Percentiles rank a stretch among this genome's conserved stretches.
Conservation (phyloP, 176 grass and related monocot species). For the Bromus sterilis region DNA sequence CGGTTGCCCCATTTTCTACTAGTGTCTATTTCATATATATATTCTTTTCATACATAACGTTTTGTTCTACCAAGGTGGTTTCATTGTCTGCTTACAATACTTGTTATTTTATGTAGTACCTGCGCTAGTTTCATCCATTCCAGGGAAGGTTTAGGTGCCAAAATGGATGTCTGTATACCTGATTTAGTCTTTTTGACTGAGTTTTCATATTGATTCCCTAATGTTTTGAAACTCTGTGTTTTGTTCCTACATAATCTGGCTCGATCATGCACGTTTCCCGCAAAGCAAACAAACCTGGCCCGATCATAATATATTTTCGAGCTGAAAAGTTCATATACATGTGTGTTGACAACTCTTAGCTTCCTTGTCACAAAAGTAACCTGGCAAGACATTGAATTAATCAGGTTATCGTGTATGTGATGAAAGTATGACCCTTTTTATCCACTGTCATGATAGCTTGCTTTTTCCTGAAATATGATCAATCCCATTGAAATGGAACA, state of each 20-base stretch:
- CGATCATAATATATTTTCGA: background rate
- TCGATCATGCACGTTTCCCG: too few species aligned
- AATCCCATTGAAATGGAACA: conserved; percentile 1
- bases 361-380: conserved; percentile 57
- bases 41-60: too few species aligned
- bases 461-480: conserved; percentile 28
- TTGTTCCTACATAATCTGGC: too few species aligned
- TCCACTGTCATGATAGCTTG: conserved; percentile 39
- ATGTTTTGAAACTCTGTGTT: too few species aligned
- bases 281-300: too few species aligned
- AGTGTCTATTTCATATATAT: too few species aligned
- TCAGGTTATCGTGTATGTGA: conserved; percentile 35
- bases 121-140: background rate
- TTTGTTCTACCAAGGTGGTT: background rate
- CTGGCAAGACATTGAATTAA: conserved; percentile 12
- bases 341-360: conserved; percentile 22
- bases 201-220: background rate
- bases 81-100: background rate
- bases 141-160: too few species aligned
- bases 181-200: background rate
- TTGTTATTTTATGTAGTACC: conserved; percentile 21
- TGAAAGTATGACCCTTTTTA: conserved; percentile 44
- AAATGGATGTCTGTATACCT: background rate
- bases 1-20: too few species aligned
- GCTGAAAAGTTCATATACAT: background rate